phyloP scores from a whole-genome alignment of 2,329 filamentous ascomycete species.

The Fusarium sp. region DNA sequence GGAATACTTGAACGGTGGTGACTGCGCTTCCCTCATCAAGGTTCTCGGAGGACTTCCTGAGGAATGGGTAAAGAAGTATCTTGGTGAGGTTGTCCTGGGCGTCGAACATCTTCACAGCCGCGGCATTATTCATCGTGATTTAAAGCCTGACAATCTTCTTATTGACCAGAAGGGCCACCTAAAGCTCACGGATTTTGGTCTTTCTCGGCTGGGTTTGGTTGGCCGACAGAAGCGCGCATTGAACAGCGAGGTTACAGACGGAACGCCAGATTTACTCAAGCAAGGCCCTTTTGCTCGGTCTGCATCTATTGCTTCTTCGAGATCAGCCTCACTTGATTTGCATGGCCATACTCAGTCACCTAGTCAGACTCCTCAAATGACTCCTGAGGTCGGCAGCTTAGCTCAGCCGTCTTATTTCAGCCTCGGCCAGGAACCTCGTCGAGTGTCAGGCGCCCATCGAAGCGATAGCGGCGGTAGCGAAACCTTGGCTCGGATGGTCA shows the following conservation, averaged over 20 bases:
- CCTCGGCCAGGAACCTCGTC: constrained; percentile 73
- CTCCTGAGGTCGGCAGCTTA: constrained; percentile 73
- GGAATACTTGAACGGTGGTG: constrained; percentile 98
- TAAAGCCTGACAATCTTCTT: constrained; percentile 96
- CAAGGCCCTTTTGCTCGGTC: constrained; percentile 90
- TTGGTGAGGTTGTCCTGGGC: constrained; percentile 95
- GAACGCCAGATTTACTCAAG: constrained; percentile 92
- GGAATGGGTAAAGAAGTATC: constrained; percentile 98
- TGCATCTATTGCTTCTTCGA: constrained; percentile 86
- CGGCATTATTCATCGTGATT: constrained; percentile 94
- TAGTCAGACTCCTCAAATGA: constrained; percentile 85
- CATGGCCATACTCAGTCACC: constrained; percentile 80
- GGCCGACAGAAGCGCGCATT: constrained; percentile 95
- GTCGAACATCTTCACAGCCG: constrained; percentile 95
- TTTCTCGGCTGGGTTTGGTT: constrained; percentile 96
- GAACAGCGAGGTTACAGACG: constrained; percentile 79
- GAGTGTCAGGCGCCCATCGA: constrained; percentile 79
- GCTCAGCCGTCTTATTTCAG: constrained; percentile 94
- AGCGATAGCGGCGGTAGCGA: constrained; percentile 96
- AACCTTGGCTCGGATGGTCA: constrained; percentile 83
- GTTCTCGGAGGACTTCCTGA: constrained; percentile 91
- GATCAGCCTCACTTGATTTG: constrained; percentile 93
- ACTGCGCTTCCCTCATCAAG: constrained; percentile 96
- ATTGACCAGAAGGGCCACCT: constrained; percentile 97
- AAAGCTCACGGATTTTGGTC: constrained; percentile 96